Evolutionary conservation across 2,329 filamentous ascomycete genomes (phyloP).

Genomic region (Beauveria varroae): DNA sequence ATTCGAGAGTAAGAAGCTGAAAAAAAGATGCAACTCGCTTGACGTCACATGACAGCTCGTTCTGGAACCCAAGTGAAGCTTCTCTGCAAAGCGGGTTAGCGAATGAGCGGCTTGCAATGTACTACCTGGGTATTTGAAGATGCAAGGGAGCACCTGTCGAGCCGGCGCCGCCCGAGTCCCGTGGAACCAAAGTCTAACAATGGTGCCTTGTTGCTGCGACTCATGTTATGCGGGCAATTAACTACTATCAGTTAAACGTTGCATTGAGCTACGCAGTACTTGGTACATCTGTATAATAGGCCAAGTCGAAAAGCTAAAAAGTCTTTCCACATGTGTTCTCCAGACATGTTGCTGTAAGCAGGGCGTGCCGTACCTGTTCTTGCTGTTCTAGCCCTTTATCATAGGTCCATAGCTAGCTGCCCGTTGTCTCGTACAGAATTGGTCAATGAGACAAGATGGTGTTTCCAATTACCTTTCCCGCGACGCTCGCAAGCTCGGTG

Average conservation of each 20-base stretch:
- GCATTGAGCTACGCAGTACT: neutral
- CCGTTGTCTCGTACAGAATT: too few species aligned
- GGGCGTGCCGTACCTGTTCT: too few species aligned
- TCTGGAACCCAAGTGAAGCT: neutral
- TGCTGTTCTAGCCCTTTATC: too few species aligned
- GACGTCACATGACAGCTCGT: neutral
- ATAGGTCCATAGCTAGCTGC: too few species aligned
- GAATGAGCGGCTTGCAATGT: neutral
- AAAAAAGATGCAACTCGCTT: neutral
- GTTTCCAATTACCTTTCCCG: too few species aligned
- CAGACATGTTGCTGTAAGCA: too few species aligned
- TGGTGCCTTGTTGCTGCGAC: neutral
- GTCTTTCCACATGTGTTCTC: too few species aligned
- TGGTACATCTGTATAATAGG: neutral
- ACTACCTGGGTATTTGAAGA: neutral
- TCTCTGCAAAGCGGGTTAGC: neutral
- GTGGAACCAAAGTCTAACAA: neutral
- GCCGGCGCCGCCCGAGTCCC: neutral
- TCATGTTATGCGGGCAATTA: neutral
- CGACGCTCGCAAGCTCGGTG: too few species aligned
- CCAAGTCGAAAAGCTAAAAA: neutral
- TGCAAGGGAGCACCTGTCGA: neutral
- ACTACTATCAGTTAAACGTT: neutral
- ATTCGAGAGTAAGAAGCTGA: conserved; percentile 8
- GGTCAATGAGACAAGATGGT: too few species aligned